A percentile compares a stretch with the other conserved stretches of the same genome.
phyloP scores from a whole-genome alignment of 1,139 yeast genomes.

The Suhomyces maxii region DNA sequence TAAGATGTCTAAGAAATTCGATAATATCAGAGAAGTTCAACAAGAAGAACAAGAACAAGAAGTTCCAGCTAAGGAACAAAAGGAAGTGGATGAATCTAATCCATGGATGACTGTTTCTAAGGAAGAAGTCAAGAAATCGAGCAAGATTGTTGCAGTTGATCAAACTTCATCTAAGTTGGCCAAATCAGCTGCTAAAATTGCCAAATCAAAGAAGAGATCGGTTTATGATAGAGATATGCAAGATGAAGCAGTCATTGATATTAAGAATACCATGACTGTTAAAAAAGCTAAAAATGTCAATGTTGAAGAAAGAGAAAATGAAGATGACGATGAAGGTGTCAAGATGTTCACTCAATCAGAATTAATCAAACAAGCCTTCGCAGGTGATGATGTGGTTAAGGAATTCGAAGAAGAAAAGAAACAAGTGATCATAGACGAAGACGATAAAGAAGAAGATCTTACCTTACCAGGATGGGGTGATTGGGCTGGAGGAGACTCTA shows the following conservation, averaged over 20 bases:
- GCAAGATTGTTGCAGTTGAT: constrained; percentile 56
- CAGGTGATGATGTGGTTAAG: constrained; percentile 88
- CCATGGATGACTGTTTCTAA: constrained; percentile 66
- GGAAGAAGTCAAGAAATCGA: constrained; percentile 45
- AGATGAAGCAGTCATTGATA: constrained; percentile 48
- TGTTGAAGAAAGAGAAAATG: constrained; percentile 34
- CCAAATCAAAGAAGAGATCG: constrained; percentile 47
- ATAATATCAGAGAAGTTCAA: constrained; percentile 9
- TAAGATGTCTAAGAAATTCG: constrained; percentile 33
- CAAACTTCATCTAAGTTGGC: constrained; percentile 57
- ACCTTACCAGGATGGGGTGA: constrained; percentile 96
- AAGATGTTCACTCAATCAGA: constrained; percentile 74
- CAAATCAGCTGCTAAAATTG: constrained; percentile 53
- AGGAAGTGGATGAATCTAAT: constrained; percentile 43
- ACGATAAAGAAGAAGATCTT: constrained; percentile 79
- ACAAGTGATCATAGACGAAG: constrained; percentile 72
- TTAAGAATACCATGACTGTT: constrained; percentile 36
- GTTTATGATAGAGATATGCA: constrained; percentile 25
- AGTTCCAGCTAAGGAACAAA: neutral
- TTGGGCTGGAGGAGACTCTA: constrained; percentile 66
- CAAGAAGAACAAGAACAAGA: constrained; percentile 8
- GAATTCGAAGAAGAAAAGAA: constrained; percentile 79
- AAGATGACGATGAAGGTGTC: constrained; percentile 29
- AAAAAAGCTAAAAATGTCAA: constrained; percentile 37
- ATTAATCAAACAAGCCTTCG: constrained; percentile 87